Evolutionary conservation across 2,329 filamentous ascomycete species (phyloP), one percentile per base, ranked within the genome.

Genomic region (Xylariales sp.): DNA sequence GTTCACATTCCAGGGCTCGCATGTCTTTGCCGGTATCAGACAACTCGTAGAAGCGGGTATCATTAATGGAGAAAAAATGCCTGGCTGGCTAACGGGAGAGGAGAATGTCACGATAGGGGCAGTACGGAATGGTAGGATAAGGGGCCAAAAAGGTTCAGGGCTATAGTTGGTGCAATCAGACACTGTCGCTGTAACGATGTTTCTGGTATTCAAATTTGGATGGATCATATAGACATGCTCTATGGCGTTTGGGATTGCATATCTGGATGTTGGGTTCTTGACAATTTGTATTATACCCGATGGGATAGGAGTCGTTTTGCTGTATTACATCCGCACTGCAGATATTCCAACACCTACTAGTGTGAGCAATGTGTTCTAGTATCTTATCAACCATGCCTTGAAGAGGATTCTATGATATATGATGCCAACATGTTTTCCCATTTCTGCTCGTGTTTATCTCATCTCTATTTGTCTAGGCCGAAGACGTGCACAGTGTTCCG

Each of bases 41-140:
- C 79, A 84, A 52, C 69, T 95, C 21, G 84, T 91, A 0, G 88
- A 94, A 58, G 65, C 77, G 13, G 88, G 87, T 1, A 71, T 86
- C 35, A 67, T 95, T 18, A 80, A 94, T 54, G 83, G 87, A 2
- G 74, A 81, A 51, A 76, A 70, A 38, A 90, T 94, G 84, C 88
- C 89, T 0, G 85, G 85, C 0, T 95, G 88, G 88, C 83, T 95
- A 82, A 93, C 88, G 1, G 89, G 88, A 2, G 88, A 95, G 53
- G 85, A 88, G 30, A 85, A 82, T 1, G 80, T 93, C 5, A 93
- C 85, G 37, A 71, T 81, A 25, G 85, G 86, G 1, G 73, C 78
- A 19, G 78, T 94, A 4, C 74, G 71, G 46, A 61, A 78, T 41
- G 87, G 88, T 3, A 70, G 81, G 44, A 79, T 89, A 51, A 63